phyloP scores from a whole-genome alignment of 495 filamentous ascomycete species.

The Xylaria curta region DNA sequence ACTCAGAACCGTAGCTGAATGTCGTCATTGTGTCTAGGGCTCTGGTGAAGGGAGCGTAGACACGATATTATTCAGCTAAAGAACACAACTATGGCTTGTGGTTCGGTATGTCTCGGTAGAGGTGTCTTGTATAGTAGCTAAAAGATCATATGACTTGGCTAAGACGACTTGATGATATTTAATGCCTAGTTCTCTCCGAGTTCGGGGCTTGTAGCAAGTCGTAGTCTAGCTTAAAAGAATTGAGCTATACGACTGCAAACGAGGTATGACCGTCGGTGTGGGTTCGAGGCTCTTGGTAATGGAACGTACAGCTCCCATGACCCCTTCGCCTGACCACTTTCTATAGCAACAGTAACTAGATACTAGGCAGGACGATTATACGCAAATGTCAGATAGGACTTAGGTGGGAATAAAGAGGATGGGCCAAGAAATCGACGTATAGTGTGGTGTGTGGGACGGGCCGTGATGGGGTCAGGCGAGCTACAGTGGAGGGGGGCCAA shows the following conservation, averaged over 20 bases:
- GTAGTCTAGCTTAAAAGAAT: too few relatives aligned
- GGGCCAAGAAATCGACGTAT: neutral
- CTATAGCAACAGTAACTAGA: neutral
- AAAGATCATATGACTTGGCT: neutral
- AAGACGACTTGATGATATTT: conserved; percentile 1
- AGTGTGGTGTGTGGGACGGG: conserved; percentile 15
- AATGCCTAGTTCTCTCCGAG: conserved; percentile 4
- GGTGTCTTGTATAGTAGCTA: neutral
- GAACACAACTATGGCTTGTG: neutral
- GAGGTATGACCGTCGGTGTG: neutral
- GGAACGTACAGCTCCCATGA: neutral
- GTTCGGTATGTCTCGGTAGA: neutral
- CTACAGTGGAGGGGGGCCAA: neutral
- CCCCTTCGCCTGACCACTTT: conserved; percentile 4
- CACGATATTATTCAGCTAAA: neutral
- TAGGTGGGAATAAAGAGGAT: neutral
- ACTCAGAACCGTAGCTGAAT: neutral
- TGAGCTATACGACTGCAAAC: neutral
- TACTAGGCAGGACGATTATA: neutral
- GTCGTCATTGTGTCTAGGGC: neutral
- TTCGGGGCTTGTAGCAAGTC: neutral
- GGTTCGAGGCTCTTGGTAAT: neutral
- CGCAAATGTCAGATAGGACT: neutral
- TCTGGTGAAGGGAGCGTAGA: neutral
- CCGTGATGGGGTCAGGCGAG: conserved; percentile 18